Conservation (phyloP, 805 yeast genomes). For the Spathaspora passalidarum region DNA sequence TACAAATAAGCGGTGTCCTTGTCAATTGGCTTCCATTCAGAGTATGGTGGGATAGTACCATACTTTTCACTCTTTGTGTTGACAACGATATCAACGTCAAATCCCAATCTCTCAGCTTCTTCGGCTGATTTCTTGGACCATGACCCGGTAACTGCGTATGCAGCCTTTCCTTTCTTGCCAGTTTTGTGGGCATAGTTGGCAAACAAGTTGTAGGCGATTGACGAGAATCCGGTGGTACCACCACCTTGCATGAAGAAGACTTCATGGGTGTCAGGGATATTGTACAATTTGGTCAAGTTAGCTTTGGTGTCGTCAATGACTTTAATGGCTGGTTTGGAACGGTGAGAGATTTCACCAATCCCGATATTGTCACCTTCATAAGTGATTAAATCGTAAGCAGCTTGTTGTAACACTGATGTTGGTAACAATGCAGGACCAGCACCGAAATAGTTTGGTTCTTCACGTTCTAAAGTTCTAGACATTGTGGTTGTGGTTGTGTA, state of each 20-base stretch:
- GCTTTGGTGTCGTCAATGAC: slow-evolving; percentile 76
- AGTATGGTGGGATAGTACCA: slow-evolving; percentile 61
- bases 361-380: slow-evolving; percentile 76
- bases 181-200: slow-evolving; percentile 71
- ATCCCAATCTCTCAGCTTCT: slow-evolving; percentile 83
- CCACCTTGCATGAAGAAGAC: slow-evolving; percentile 97
- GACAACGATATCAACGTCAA: slow-evolving; percentile 65
- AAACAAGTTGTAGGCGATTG: slow-evolving; percentile 76
- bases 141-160: slow-evolving; percentile 85
- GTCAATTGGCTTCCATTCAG: slow-evolving; percentile 58
- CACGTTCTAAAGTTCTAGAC: slow-evolving; percentile 46
- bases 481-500: neutral
- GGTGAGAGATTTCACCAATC: slow-evolving; percentile 93
- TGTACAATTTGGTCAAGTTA: slow-evolving; percentile 59
- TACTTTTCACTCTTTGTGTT: slow-evolving; percentile 63
- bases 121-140: slow-evolving; percentile 90
- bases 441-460: slow-evolving; percentile 82
- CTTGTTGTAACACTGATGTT: slow-evolving; percentile 77
- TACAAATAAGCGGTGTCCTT: slow-evolving; percentile 78
- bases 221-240: slow-evolving; percentile 93
- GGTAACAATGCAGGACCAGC: slow-evolving; percentile 99
- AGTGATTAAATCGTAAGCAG: slow-evolving; percentile 77
- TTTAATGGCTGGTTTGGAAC: slow-evolving; percentile 76
- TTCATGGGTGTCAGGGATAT: slow-evolving; percentile 89
- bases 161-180: slow-evolving; percentile 76